Conservation (phyloP, 306 rosid genomes). For the Elaeagnus macrophylla region DNA sequence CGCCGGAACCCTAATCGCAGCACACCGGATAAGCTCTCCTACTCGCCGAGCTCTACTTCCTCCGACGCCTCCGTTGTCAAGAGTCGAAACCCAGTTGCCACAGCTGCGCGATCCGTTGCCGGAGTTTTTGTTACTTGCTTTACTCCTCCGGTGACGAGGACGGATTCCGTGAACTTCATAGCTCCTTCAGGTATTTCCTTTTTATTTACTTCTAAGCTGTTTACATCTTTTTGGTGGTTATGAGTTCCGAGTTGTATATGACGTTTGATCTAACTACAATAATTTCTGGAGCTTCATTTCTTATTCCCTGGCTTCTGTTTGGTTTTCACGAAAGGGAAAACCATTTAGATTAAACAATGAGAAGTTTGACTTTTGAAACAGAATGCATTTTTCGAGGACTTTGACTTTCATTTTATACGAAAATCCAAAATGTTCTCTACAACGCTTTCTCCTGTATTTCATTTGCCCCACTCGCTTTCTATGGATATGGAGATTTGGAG, state of each 20-base stretch:
- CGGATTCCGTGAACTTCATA: conserved; percentile 40
- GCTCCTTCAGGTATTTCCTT: conserved; percentile 36
- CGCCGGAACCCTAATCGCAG: conserved; percentile 22
- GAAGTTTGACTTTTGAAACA: too few relatives aligned
- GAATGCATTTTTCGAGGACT: too few relatives aligned
- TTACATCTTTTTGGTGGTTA: neutral
- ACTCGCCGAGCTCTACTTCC: conserved; percentile 32
- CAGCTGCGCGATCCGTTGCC: conserved; percentile 50
- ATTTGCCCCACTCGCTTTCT: too few relatives aligned
- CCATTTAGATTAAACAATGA: too few relatives aligned
- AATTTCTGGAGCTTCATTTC: neutral
- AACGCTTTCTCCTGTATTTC: too few relatives aligned
- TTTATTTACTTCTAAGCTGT: neutral
- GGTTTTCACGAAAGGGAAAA: conserved; percentile 15
- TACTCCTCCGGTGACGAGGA: conserved; percentile 53
- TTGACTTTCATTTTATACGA: too few relatives aligned
- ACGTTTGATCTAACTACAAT: neutral
- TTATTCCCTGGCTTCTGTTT: conserved; percentile 6
- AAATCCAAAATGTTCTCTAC: too few relatives aligned
- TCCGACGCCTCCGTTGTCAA: conserved; percentile 23
- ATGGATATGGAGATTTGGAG: too few relatives aligned
- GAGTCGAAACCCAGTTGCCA: conserved; percentile 28
- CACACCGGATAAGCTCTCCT: conserved; percentile 19
- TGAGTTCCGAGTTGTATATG: conserved; percentile 3
- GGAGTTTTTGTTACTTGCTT: conserved; percentile 58